These are phyloP conservation scores for Talaromyces marneffei DNA, from an alignment of 2,329 filamentous ascomycete genomes.

Conservation along the genomic window DNA sequence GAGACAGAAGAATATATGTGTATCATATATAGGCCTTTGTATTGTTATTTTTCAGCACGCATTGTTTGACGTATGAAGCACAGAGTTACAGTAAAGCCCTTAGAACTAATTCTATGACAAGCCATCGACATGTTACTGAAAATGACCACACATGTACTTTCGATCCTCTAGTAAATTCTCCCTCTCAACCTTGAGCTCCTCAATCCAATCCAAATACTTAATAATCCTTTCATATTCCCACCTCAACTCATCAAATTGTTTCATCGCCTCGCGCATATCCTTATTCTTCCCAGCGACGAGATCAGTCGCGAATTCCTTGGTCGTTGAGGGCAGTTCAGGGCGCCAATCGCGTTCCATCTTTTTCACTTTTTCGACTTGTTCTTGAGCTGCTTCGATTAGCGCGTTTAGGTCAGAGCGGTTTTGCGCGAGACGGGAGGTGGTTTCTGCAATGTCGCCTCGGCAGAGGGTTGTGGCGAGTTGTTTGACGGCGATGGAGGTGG, in stretches of 20 bases:
- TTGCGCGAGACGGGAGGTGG: background rate
- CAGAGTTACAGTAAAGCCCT: background rate
- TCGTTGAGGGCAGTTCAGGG: background rate
- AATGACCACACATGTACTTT: slow-evolving; percentile 9
- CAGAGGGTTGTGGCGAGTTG: slow-evolving; percentile 7
- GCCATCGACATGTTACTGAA: background rate
- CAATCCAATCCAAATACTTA: background rate
- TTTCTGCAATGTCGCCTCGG: slow-evolving; percentile 6
- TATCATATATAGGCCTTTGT: background rate
- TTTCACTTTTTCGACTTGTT: slow-evolving; percentile 8
- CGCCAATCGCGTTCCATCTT: slow-evolving; percentile 3
- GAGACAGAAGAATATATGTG: background rate
- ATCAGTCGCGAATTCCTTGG: background rate
- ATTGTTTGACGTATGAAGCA: background rate
- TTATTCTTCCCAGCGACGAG: background rate
- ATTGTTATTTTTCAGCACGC: background rate
- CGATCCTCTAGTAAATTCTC: slow-evolving; percentile 1
- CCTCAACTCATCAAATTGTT: slow-evolving; percentile 1
- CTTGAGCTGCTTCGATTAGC: background rate
- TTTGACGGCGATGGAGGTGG: background rate
- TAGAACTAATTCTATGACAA: background rate
- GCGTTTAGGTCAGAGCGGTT: background rate
- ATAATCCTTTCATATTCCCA: background rate
- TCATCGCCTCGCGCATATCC: background rate
- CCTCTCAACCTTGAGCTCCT: background rate